These are phyloP conservation scores for Conticribra guillardii DNA, from an alignment of 108 stramenopile species.

Conservation along the genomic window DNA sequence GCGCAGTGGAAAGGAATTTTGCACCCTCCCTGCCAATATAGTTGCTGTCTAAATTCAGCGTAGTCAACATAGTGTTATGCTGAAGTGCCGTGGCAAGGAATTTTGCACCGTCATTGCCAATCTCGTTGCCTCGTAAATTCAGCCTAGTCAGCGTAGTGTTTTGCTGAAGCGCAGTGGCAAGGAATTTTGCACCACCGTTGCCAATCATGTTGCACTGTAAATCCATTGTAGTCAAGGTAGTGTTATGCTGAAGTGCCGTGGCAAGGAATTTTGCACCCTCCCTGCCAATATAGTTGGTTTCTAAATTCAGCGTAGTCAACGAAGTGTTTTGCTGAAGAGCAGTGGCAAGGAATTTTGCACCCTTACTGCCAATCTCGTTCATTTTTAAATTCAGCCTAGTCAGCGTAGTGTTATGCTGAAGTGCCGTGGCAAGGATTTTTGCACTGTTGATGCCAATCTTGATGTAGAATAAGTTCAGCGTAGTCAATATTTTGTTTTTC, in stretches of 20 bases:
- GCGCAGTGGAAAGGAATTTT: background rate
- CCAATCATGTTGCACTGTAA: background rate
- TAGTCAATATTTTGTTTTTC: too few species aligned
- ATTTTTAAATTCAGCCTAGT: background rate
- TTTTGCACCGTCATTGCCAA: background rate
- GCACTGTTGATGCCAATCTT: too few species aligned
- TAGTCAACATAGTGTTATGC: background rate
- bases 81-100: background rate
- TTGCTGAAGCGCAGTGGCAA: background rate
- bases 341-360: background rate
- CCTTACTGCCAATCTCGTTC: background rate
- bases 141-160: background rate
- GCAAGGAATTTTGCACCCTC: background rate
- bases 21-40: background rate
- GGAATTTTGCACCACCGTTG: background rate
- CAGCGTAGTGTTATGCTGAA: too few species aligned
- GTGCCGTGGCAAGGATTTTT: too few species aligned
- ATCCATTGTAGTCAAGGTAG: background rate
- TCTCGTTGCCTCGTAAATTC: background rate
- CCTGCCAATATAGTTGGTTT: background rate
- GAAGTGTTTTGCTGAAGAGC: background rate
- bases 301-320: background rate
- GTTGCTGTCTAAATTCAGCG: background rate
- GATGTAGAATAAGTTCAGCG: too few species aligned
- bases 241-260: background rate